Evolutionary conservation across 1,284 basidiomycete genomes (phyloP).

Genomic region (Naganishia sp.): DNA sequence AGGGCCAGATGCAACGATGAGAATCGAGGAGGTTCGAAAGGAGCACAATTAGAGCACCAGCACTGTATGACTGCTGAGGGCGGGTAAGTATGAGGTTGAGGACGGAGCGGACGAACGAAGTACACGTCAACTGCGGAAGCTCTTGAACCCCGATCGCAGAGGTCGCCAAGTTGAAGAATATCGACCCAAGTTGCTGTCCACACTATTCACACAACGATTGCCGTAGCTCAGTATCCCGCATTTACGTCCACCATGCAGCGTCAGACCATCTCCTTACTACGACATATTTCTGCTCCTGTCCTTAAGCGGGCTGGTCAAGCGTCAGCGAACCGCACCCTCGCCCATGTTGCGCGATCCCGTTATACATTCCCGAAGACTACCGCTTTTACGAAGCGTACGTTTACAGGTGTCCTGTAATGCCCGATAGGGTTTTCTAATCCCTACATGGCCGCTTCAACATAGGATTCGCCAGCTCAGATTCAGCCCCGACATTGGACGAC

Average conservation of each 20-base stretch:
- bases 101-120: not conserved
- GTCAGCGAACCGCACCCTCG: not conserved
- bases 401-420: no score
- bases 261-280: not conserved
- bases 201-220: no score
- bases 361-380: not conserved
- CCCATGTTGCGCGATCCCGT: not conserved
- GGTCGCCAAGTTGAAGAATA: not conserved
- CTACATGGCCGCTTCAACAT: constrained; percentile 2
- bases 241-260: constrained; percentile 7
- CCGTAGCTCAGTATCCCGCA: no score
- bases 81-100: not conserved
- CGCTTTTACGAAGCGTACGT: constrained; percentile 8
- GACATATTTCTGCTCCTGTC: not conserved
- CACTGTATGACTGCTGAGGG: no score
- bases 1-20: no score
- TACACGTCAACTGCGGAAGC: constrained; percentile 9
- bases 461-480: constrained; percentile 83
- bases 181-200: not conserved
- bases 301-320: not conserved
- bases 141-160: constrained; percentile 1
- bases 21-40: no score
- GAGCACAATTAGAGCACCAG: no score
- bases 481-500: constrained; percentile 76
- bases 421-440: not conserved